phyloP scores from a whole-genome alignment of 2,329 filamentous ascomycete genomes.

The Emmonsiellopsis sp. region DNA sequence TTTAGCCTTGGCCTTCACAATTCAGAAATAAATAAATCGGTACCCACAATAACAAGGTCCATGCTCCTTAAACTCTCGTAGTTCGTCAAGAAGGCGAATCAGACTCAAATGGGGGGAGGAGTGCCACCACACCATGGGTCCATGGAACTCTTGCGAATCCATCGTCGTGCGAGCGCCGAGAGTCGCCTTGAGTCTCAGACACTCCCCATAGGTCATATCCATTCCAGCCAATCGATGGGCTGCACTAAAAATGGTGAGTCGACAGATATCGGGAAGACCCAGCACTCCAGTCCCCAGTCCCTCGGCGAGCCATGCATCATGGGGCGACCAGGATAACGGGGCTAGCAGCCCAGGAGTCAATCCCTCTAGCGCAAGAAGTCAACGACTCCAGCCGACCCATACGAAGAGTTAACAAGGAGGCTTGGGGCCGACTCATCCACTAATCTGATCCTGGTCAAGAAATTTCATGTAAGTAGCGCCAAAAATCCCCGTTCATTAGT shows the following conservation, averaged over 20 bases:
- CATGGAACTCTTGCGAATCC: slow-evolving; percentile 1
- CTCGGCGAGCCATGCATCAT: slow-evolving; percentile 1
- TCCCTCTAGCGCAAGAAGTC: neutral
- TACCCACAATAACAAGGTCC: slow-evolving; percentile 5
- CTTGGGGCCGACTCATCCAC: neutral
- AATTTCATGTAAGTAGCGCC: neutral
- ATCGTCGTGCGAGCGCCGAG: neutral
- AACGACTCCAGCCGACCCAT: neutral
- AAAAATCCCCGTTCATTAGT: neutral
- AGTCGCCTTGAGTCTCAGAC: slow-evolving; percentile 1
- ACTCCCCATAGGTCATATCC: neutral
- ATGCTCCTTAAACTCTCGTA: slow-evolving; percentile 6
- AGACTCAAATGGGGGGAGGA: slow-evolving; percentile 16
- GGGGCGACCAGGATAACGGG: neutral
- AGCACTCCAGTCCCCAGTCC: neutral
- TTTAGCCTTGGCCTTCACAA: slow-evolving; percentile 2
- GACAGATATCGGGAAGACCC: slow-evolving; percentile 1
- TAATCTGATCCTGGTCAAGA: neutral
- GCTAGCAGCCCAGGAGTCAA: neutral
- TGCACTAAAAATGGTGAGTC: neutral
- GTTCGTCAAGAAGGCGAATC: slow-evolving; percentile 8
- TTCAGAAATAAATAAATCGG: neutral
- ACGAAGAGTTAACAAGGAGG: neutral
- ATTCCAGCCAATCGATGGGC: neutral
- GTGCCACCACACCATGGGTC: slow-evolving; percentile 1